Conservation (phyloP, 1,284 basidiomycete species). For the Rhizoctonia solani region DNA sequence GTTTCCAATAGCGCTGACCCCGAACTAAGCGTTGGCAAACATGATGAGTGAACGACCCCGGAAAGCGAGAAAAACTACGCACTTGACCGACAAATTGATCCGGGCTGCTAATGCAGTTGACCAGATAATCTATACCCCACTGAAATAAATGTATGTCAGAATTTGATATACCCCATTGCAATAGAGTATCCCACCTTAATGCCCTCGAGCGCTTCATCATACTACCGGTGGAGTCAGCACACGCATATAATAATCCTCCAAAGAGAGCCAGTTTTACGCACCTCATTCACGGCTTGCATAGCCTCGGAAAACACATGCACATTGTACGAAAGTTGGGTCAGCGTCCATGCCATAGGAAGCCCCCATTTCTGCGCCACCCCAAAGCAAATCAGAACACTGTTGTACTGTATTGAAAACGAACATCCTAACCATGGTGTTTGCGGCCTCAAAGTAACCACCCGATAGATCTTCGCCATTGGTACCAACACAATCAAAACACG, state of each 20-base stretch:
- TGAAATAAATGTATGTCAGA: not conserved
- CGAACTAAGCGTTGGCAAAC: slow-evolving; percentile 2
- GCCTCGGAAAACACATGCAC: slow-evolving; percentile 18
- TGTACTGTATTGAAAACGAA: slow-evolving; percentile 39
- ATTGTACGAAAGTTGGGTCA: slow-evolving; percentile 35
- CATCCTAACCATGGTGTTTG: slow-evolving; percentile 33
- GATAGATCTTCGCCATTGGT: slow-evolving; percentile 34
- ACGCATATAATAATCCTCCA: not conserved
- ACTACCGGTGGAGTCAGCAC: not conserved
- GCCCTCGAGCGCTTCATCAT: slow-evolving; percentile 30
- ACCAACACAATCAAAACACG: slow-evolving; percentile 29
- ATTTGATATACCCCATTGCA: not conserved
- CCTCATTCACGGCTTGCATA: slow-evolving; percentile 9
- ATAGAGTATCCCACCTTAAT: slow-evolving; percentile 20
- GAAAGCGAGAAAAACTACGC: not conserved
- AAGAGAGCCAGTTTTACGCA: not conserved
- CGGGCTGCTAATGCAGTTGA: slow-evolving; percentile 33
- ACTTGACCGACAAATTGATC: slow-evolving; percentile 35
- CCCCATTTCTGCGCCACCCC: slow-evolving; percentile 29
- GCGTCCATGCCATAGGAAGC: slow-evolving; percentile 32
- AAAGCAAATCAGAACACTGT: not conserved
- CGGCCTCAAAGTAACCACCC: slow-evolving; percentile 34
- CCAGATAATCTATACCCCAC: slow-evolving; percentile 35
- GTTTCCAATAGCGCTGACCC: slow-evolving; percentile 28
- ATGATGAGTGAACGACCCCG: not conserved